These are phyloP conservation scores for Ormosia semicastrata DNA, from an alignment of 306 rosid species.

Conservation along the genomic window DNA sequence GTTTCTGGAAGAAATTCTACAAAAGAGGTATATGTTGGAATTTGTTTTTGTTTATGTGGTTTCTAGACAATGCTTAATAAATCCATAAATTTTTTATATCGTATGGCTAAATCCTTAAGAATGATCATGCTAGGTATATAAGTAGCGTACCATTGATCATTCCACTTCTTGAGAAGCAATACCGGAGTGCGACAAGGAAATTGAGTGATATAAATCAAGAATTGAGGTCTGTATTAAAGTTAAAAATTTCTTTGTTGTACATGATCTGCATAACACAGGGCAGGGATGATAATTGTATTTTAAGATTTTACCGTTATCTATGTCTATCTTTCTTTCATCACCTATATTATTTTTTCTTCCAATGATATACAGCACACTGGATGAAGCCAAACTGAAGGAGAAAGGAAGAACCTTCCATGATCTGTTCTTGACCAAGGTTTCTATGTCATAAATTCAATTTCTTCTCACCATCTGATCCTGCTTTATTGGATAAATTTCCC, in stretches of 20 bases:
- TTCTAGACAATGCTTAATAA: not conserved
- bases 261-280: constrained; percentile 4
- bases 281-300: not conserved
- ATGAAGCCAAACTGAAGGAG: constrained; percentile 94
- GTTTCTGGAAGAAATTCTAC: constrained; percentile 85
- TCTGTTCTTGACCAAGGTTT: constrained; percentile 92
- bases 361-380: constrained; percentile 63
- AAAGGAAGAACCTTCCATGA: constrained; percentile 93
- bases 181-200: constrained; percentile 68
- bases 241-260: not conserved
- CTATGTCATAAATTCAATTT: constrained; percentile 16
- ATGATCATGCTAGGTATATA: constrained; percentile 74
- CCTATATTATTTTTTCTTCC: constrained; percentile 25
- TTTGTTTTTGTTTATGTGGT: not conserved
- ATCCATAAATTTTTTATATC: constrained; percentile 18
- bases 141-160: constrained; percentile 80
- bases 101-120: constrained; percentile 28
- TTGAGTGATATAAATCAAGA: constrained; percentile 78
- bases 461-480: constrained; percentile 10
- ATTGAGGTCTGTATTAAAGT: constrained; percentile 61
- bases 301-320: not conserved
- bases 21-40: constrained; percentile 56
- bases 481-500: constrained; percentile 15
- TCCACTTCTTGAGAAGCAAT: constrained; percentile 98
- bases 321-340: not conserved